These are phyloP conservation scores for Kalanchoe fedtschenkoi DNA, from an alignment of 164 flowering plant species.

Conservation along the genomic window DNA sequence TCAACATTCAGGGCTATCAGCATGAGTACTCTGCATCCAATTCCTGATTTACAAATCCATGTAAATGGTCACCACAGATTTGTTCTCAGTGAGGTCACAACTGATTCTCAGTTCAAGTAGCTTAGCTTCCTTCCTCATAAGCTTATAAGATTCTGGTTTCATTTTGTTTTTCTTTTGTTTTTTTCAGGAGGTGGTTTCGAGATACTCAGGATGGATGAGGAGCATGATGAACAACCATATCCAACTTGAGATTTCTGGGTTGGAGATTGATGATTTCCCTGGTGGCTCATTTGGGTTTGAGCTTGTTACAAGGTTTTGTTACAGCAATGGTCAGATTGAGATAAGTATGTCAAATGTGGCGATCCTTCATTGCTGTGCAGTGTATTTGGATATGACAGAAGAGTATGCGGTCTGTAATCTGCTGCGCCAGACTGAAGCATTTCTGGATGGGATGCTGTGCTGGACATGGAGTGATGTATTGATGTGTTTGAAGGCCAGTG, in stretches of 20 bases:
- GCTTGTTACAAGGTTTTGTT: slow-evolving; percentile 58
- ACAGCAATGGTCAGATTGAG: slow-evolving; percentile 41
- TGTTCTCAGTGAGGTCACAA: slow-evolving; percentile 50
- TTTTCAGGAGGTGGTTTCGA: slow-evolving; percentile 45
- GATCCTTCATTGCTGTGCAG: slow-evolving; percentile 52
- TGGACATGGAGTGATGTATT: slow-evolving; percentile 65
- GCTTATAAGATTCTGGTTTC: no score
- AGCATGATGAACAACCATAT: slow-evolving; percentile 27
- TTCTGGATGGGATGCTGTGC: slow-evolving; percentile 52
- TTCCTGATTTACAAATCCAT: slow-evolving; percentile 44
- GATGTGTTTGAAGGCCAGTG: slow-evolving; percentile 38
- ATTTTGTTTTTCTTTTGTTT: not conserved
- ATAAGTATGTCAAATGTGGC: slow-evolving; percentile 45
- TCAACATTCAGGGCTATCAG: not conserved
- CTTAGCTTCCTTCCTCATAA: not conserved
- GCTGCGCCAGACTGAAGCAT: slow-evolving; percentile 36
- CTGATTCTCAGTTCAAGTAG: not conserved
- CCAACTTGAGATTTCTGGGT: slow-evolving; percentile 18
- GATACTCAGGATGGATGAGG: slow-evolving; percentile 41
- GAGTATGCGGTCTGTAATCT: slow-evolving; percentile 37
- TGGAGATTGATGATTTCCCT: slow-evolving; percentile 47
- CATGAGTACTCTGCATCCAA: slow-evolving; percentile 27
- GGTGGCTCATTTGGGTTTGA: slow-evolving; percentile 77
- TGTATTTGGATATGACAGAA: slow-evolving; percentile 56
- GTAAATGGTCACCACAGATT: slow-evolving; percentile 61